phyloP scores from a whole-genome alignment of 495 filamentous ascomycete species.

The Penicillium canariense region DNA sequence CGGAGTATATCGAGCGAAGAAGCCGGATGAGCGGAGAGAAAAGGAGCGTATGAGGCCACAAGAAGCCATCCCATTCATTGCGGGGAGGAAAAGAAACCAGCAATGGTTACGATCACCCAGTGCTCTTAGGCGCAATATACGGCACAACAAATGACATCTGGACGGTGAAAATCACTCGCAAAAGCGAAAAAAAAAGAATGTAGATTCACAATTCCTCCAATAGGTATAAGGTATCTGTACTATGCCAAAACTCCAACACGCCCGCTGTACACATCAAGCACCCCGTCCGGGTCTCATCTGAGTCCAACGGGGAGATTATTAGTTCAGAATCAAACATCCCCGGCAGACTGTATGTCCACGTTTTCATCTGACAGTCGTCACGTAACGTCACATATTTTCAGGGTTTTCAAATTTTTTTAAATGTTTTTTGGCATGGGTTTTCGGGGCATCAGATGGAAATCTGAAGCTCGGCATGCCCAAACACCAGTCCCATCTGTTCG shows the following conservation, averaged over 20 bases:
- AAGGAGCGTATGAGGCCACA: too few species aligned
- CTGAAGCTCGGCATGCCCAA: conserved; percentile 4
- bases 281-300: background rate
- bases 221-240: conserved; percentile 5
- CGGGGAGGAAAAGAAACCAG: too few species aligned
- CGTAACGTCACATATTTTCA: background rate
- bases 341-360: background rate
- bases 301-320: background rate
- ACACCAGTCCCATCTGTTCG: background rate
- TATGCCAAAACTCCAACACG: conserved; percentile 1
- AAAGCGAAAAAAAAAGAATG: background rate
- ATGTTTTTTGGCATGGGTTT: background rate
- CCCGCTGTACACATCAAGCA: background rate
- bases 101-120: too few species aligned
- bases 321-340: background rate
- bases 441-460: too few species aligned
- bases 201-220: background rate
- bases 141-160: too few species aligned
- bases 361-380: background rate
- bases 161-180: conserved; percentile 79
- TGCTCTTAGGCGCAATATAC: too few species aligned
- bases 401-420: conserved; percentile 1
- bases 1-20: too few species aligned
- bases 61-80: too few species aligned
- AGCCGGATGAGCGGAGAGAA: too few species aligned